Evolutionary conservation across 352 stramenopile species (phyloP).

Genomic region (Pythium scleroteichum): DNA sequence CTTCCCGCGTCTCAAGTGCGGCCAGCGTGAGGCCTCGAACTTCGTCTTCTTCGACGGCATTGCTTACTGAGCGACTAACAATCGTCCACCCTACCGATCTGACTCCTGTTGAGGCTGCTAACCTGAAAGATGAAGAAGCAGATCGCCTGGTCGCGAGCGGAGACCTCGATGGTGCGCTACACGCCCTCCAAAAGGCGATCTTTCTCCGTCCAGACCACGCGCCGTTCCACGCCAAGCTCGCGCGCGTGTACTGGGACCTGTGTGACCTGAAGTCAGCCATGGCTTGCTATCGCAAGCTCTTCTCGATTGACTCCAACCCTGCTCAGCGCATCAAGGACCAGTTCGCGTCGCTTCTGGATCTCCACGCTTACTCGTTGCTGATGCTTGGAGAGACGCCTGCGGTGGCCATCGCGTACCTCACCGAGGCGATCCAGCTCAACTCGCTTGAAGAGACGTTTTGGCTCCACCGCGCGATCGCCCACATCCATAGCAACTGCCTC

Average conservation of each 20-base stretch:
- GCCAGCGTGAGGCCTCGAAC: conserved; percentile 3
- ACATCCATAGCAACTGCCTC: conserved; percentile 58
- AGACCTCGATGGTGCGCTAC: conserved; percentile 51
- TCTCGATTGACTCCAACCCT: conserved; percentile 54
- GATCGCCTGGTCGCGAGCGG: conserved; percentile 32
- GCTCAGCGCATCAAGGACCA: conserved; percentile 74
- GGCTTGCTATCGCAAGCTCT: conserved; percentile 76
- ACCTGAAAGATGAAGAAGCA: conserved; percentile 49
- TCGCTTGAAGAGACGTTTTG: conserved; percentile 71
- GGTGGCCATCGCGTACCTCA: conserved; percentile 68
- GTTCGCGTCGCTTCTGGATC: conserved; percentile 69
- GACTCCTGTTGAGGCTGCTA: conserved; percentile 51
- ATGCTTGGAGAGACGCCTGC: conserved; percentile 48
- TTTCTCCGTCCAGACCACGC: conserved; percentile 62
- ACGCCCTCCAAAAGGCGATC: conserved; percentile 73
- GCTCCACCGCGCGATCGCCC: conserved; percentile 71
- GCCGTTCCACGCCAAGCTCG: conserved; percentile 62
- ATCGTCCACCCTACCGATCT: conserved; percentile 34
- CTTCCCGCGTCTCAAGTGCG: conserved; percentile 1
- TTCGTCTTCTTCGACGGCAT: background rate
- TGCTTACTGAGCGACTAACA: conserved; percentile 7
- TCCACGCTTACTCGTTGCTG: conserved; percentile 74
- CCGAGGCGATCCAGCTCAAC: conserved; percentile 75
- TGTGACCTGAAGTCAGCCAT: conserved; percentile 82
- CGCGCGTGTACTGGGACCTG: conserved; percentile 69